Conservation (phyloP, 2,329 filamentous ascomycete species). For the Pseudogymnoascus sp. region DNA sequence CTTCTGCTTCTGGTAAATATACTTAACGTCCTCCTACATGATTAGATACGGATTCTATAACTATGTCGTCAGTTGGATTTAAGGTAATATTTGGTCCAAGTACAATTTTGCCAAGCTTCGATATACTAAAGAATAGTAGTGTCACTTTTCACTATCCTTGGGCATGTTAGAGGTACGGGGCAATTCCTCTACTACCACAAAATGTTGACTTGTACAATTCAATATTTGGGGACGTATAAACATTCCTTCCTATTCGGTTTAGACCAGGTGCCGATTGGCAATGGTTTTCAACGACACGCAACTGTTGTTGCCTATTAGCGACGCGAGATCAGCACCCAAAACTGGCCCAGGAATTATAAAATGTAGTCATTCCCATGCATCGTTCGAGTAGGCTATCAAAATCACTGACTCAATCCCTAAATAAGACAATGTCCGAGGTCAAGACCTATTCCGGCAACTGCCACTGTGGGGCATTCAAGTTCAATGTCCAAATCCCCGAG, state of each 20-base stretch:
- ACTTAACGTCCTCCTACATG: too few species aligned
- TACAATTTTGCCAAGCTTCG: too few species aligned
- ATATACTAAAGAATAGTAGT: too few species aligned
- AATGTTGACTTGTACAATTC: too few species aligned
- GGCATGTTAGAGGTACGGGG: background rate
- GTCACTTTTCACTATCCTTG: too few species aligned
- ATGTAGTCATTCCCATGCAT: background rate
- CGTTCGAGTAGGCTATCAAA: background rate
- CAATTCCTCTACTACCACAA: too few species aligned
- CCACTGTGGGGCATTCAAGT: slow-evolving; percentile 47
- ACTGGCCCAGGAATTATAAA: background rate
- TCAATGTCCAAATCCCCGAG: slow-evolving; percentile 44
- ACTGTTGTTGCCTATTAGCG: background rate
- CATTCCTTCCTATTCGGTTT: background rate
- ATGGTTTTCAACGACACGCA: background rate
- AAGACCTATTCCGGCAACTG: slow-evolving; percentile 44
- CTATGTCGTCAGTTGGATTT: too few species aligned
- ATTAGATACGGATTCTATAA: too few species aligned
- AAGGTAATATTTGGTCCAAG: too few species aligned
- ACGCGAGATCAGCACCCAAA: background rate
- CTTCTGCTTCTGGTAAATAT: background rate
- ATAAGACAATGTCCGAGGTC: background rate
- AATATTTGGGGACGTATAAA: background rate
- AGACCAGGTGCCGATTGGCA: too few species aligned
- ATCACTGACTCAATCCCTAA: background rate